phyloP scores from a whole-genome alignment of 106 monocot species.

The Dendrobium catenatum region DNA sequence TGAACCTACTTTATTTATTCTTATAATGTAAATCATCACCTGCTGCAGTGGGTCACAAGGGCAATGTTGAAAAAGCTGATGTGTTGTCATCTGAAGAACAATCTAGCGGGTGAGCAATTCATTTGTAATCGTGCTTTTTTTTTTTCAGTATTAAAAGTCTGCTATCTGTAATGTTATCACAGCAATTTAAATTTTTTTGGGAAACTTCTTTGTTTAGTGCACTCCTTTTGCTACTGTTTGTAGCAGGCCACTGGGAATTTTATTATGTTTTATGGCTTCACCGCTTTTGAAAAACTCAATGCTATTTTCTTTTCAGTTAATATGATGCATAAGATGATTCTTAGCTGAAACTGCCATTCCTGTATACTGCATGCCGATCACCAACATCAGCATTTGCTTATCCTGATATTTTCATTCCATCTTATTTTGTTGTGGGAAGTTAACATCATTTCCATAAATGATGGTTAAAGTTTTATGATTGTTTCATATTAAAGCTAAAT shows the following conservation, averaged over 20 bases:
- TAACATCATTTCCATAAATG: no score
- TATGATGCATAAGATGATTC: background rate
- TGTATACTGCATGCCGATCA: background rate
- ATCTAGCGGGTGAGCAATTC: conserved; percentile 11
- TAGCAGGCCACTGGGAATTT: background rate
- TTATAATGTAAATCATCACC: background rate
- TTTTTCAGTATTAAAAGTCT: background rate
- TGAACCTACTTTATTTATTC: background rate
- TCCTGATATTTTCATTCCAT: background rate
- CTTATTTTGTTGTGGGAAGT: no score
- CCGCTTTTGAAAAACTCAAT: background rate
- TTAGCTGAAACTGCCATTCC: background rate
- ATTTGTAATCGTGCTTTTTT: background rate
- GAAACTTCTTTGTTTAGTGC: background rate
- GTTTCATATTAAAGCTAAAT: background rate
- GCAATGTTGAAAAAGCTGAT: background rate
- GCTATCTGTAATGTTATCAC: background rate
- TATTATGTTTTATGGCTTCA: background rate
- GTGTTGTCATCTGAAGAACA: background rate
- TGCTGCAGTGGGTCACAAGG: background rate
- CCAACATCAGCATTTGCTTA: background rate
- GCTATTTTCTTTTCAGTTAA: background rate
- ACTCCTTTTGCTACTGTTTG: background rate
- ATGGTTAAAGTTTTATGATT: no score
- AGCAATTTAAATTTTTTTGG: background rate